Evolutionary conservation across 202 grass and related monocot genomes (phyloP), one percentile per base, ranked within the genome.

Genomic region (Setaria viridis): DNA sequence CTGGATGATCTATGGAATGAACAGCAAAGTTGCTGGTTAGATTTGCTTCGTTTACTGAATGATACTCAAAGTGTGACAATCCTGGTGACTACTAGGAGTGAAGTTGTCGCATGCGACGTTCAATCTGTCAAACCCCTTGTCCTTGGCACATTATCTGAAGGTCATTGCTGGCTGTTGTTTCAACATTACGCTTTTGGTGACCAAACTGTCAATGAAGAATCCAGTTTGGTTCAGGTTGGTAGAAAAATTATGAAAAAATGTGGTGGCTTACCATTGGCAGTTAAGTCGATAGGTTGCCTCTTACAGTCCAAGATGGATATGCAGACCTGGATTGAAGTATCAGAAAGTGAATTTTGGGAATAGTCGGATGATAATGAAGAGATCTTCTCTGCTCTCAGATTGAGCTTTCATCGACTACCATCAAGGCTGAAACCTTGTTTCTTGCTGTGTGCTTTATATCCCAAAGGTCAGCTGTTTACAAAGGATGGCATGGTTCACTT

Each of bases 1-100:
- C 65, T 93, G 48, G 91, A 93, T 79, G 91, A 93, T 72, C 19
- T 93, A 54, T 90, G 91, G 91, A 88, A 80, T 37, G 66, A 79
- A 67, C 19, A 35, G 30, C 11, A 68, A 42, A 77, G 15, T 82
- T 55, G n/a, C 16, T 93, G 91, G 91, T 67, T 83, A 3, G 71
- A 77, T 21, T 78, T 90, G 11, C 70, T 84, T 9, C 0, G 21
- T 25, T 82, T 82, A 10, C 72, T 93, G 5, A 75, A 69, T 14
- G 29, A 7, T 13, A 85, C 84, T 19, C 7, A 64, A 59, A 67
- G 4, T 11, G 49, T 73, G 12, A 66, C 32, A 74, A 82, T 93
- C 33, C 62, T 93, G 21, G 81, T 90, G 20, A 93, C 91, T 30
- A 88, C 88, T 1, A 70, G 88, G 56, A 88, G 70, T 33, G 81